Evolutionary conservation across 495 filamentous ascomycete species (phyloP), one percentile per base, ranked within the genome.

Genomic region (Lepidopterella palustris): DNA sequence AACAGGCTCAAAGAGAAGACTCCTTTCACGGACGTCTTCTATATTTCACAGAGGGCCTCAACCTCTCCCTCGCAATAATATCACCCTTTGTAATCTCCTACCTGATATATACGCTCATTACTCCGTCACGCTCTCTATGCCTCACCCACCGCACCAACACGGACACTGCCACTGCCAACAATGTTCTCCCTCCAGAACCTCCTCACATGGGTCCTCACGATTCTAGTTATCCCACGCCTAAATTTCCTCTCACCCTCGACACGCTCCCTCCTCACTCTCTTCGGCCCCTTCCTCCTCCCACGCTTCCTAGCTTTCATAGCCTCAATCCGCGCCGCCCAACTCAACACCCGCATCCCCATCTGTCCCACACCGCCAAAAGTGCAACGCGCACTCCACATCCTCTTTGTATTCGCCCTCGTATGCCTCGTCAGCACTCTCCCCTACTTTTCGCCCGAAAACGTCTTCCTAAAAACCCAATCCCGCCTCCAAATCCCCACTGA

Each of bases 401-500:
- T 85, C 71, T 93, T 91, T 78, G 82, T 95, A 53, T 71, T 84
- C 66, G 62, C 87, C 11, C 76, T 93, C 55, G 74, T 92, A 55
- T 79, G 76, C 72, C 83, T 97, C 15, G 87, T 91, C 60, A 79
- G 64, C 49, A 84, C 86, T 40, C 76, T 95, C 15, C 89, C 89
- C 2, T 45, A 70, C 69, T 86, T 90, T 73, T 73, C 83, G 25
- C 86, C 90, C 1, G 82, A 87, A 58, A 96, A 96, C 73, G 77
- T 97, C 72, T 96, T 97, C 82, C 60, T 68, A 24, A 68, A 78
- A 10, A 97, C 93, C 3, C 77, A 82, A 24, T 92, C 88, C 45
- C 88, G 92, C 40, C 79, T 96, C 13, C 89, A 90, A 63, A 96
- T 88, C 40, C 84, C 88, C 13, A 84, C 80, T 31, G 88, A 96